Conservation (phyloP, 306 rosid genomes). For the Bauhinia variegata region DNA sequence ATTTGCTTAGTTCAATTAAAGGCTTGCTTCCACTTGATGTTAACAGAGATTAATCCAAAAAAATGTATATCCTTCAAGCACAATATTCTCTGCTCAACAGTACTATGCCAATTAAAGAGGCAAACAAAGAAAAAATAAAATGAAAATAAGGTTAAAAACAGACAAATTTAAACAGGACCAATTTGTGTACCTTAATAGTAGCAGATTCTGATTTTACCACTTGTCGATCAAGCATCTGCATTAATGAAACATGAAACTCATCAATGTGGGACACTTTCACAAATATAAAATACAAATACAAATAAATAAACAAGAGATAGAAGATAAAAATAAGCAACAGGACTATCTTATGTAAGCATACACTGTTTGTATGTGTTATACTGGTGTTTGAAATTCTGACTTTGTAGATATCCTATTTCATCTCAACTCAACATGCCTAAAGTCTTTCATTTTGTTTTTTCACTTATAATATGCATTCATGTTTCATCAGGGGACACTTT, state of each 20-base stretch:
- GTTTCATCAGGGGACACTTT: constrained; percentile 10
- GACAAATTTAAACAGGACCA: constrained; percentile 4
- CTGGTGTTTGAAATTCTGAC: constrained; percentile 12
- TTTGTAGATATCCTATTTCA: constrained; percentile 14
- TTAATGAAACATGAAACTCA: constrained; percentile 33
- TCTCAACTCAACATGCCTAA: constrained; percentile 4
- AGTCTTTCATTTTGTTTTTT: constrained; percentile 5
- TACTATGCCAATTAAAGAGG: background rate
- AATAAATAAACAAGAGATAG: constrained; percentile 11
- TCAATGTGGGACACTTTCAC: constrained; percentile 27
- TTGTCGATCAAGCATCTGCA: constrained; percentile 90
- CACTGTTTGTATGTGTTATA: background rate
- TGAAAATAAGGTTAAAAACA: constrained; percentile 10
- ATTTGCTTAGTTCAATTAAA: background rate
- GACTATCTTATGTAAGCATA: constrained; percentile 26
- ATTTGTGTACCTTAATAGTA: constrained; percentile 71
- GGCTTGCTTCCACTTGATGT: background rate
- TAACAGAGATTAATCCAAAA: background rate
- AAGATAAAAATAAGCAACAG: constrained; percentile 26
- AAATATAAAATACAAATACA: constrained; percentile 26
- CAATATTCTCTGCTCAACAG: constrained; percentile 6
- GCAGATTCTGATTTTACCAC: constrained; percentile 96
- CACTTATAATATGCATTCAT: constrained; percentile 3
- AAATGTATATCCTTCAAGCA: background rate
- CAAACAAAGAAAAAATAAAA: background rate